Evolutionary conservation across 2,329 filamentous ascomycete species (phyloP).

Genomic region (Triangularia verruculosa): DNA sequence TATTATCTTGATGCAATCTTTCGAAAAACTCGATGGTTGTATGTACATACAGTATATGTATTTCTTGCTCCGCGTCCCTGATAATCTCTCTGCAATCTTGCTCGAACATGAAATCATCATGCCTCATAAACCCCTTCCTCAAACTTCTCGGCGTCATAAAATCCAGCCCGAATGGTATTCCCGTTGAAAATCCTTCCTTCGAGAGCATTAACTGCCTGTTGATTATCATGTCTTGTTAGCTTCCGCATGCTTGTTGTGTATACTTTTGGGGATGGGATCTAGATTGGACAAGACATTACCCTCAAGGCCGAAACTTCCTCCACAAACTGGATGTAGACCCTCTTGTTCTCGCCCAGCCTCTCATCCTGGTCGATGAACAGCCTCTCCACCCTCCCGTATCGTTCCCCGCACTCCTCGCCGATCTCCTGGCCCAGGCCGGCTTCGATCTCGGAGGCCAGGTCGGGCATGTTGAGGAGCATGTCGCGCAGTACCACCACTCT

Average conservation of each 20-base stretch:
- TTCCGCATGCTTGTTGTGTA: neutral
- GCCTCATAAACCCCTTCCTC: conserved; percentile 59
- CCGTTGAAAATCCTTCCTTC: conserved; percentile 86
- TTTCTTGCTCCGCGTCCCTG: too few species aligned
- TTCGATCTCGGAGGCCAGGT: conserved; percentile 75
- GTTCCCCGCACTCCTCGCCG: conserved; percentile 85
- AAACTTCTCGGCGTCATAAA: conserved; percentile 80
- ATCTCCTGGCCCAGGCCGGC: conserved; percentile 84
- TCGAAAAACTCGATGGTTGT: too few species aligned
- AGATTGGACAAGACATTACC: too few species aligned
- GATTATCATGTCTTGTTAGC: neutral
- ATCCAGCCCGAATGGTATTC: conserved; percentile 76
- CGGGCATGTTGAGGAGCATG: conserved; percentile 79
- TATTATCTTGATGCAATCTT: too few species aligned
- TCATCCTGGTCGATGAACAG: conserved; percentile 68
- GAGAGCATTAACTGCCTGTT: conserved; percentile 81
- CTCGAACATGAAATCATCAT: too few species aligned
- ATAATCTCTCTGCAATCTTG: too few species aligned
- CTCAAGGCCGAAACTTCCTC: conserved; percentile 78
- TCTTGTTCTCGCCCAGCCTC: conserved; percentile 33
- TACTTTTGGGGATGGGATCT: too few species aligned
- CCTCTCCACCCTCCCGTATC: conserved; percentile 82
- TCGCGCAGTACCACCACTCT: conserved; percentile 77
- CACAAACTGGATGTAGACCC: conserved; percentile 93
- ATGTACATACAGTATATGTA: too few species aligned